Conservation (phyloP, 805 yeast genomes). For the Candida manassasensis region DNA sequence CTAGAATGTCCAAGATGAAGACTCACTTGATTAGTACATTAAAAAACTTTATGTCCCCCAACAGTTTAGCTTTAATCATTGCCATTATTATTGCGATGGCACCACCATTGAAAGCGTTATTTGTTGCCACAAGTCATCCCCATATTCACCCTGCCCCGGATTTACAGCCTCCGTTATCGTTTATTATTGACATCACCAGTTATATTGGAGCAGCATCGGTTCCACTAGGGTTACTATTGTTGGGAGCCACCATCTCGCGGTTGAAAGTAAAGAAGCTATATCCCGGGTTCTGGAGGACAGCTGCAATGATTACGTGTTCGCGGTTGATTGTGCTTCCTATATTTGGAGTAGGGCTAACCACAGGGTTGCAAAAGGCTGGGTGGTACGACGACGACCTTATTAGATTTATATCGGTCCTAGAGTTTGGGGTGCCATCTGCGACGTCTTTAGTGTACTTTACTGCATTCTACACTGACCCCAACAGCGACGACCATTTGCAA, state of each 20-base stretch:
- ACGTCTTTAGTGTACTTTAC: slow-evolving; percentile 86
- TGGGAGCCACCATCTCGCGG: slow-evolving; percentile 87
- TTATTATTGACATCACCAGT: slow-evolving; percentile 72
- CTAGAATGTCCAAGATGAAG: slow-evolving; percentile 5
- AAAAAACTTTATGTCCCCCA: slow-evolving; percentile 65
- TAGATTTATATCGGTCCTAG: slow-evolving; percentile 67
- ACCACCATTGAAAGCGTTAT: slow-evolving; percentile 75
- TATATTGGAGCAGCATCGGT: slow-evolving; percentile 87
- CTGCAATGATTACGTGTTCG: slow-evolving; percentile 49
- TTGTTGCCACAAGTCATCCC: slow-evolving; percentile 24
- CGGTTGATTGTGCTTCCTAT: slow-evolving; percentile 73
- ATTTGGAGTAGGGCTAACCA: slow-evolving; percentile 57
- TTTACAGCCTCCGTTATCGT: slow-evolving; percentile 73
- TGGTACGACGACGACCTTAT: slow-evolving; percentile 63
- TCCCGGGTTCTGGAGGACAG: slow-evolving; percentile 66
- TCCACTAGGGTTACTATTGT: slow-evolving; percentile 74
- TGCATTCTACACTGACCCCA: slow-evolving; percentile 76
- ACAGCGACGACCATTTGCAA: slow-evolving; percentile 48
- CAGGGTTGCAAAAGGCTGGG: slow-evolving; percentile 56
- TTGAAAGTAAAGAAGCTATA: slow-evolving; percentile 58
- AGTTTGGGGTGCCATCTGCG: slow-evolving; percentile 81
- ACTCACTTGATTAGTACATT: slow-evolving; percentile 12
- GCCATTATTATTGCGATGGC: slow-evolving; percentile 70
- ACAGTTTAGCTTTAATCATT: slow-evolving; percentile 62
- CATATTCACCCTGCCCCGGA: slow-evolving; percentile 79